Conservation (phyloP, 2,329 filamentous ascomycete species). For the Ceratocystiopsis minuta region DNA sequence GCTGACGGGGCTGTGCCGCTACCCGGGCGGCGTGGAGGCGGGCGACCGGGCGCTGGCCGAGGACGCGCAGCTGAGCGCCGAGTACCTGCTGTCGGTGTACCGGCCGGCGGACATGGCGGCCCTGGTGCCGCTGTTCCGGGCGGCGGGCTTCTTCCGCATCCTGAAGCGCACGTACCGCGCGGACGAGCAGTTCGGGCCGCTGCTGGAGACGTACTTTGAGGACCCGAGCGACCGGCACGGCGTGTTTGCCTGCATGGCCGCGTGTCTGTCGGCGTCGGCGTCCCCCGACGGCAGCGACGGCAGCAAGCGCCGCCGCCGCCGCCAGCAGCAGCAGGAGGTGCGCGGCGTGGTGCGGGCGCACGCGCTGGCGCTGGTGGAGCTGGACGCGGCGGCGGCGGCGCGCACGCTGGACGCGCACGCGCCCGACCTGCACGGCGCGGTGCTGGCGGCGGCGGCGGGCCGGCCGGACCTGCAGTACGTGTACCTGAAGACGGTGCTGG, state of each 20-base stretch:
- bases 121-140: slow-evolving; percentile 59
- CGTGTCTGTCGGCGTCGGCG: slow-evolving; percentile 40
- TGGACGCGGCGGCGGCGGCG: slow-evolving; percentile 49
- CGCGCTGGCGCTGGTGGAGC: slow-evolving; percentile 45
- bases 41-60: slow-evolving; percentile 24
- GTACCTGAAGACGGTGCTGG: slow-evolving; percentile 63
- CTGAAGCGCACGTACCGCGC: slow-evolving; percentile 72
- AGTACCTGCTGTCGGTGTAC: slow-evolving; percentile 87
- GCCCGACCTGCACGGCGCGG: slow-evolving; percentile 44
- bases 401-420: slow-evolving; percentile 43
- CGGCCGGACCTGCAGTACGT: slow-evolving; percentile 49
- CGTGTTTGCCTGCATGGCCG: slow-evolving; percentile 63
- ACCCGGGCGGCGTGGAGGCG: slow-evolving; percentile 59
- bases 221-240: slow-evolving; percentile 58
- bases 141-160: slow-evolving; percentile 76
- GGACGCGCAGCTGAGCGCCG: slow-evolving; percentile 90
- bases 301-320: slow-evolving; percentile 17
- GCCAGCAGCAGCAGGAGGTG: slow-evolving; percentile 57
- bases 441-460: slow-evolving; percentile 44
- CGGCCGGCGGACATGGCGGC: slow-evolving; percentile 66
- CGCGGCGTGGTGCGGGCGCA: slow-evolving; percentile 47
- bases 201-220: slow-evolving; percentile 69
- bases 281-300: background rate
- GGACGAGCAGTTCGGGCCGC: slow-evolving; percentile 61
- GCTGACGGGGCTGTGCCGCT: slow-evolving; percentile 66